Evolutionary conservation across 1,284 basidiomycete species (phyloP).

Genomic region (Schizophyllum amplum): DNA sequence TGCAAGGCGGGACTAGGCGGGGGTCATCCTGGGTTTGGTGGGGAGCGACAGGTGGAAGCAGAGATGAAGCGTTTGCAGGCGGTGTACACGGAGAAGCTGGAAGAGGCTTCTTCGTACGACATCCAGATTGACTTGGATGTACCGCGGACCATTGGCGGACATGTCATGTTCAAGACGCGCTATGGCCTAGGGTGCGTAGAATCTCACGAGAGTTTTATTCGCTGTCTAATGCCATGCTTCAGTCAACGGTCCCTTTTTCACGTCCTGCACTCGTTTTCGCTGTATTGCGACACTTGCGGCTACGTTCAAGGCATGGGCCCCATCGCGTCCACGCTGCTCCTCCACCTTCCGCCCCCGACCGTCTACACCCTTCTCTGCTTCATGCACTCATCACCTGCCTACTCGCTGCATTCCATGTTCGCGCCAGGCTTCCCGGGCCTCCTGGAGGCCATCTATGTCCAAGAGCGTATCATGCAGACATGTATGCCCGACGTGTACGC

Average conservation of each 20-base stretch:
- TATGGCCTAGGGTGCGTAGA: slow-evolving; percentile 83
- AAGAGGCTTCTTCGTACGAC: slow-evolving; percentile 81
- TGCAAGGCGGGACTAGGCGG: neutral
- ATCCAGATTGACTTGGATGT: slow-evolving; percentile 99
- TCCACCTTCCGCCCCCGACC: slow-evolving; percentile 86
- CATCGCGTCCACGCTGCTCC: slow-evolving; percentile 89
- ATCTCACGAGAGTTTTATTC: neutral
- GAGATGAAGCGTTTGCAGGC: slow-evolving; percentile 34
- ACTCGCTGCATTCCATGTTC: slow-evolving; percentile 86
- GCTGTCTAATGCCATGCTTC: slow-evolving; percentile 8
- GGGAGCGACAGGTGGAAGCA: slow-evolving; percentile 33
- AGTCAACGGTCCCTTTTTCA: slow-evolving; percentile 93
- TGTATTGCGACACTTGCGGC: slow-evolving; percentile 81
- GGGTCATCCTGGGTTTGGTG: neutral
- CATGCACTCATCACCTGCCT: slow-evolving; percentile 67
- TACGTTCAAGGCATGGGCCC: slow-evolving; percentile 99
- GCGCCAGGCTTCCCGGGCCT: slow-evolving; percentile 94
- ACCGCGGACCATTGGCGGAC: slow-evolving; percentile 91
- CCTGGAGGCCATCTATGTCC: slow-evolving; percentile 89
- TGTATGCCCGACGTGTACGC: slow-evolving; percentile 86
- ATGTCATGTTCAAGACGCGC: slow-evolving; percentile 90
- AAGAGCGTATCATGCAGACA: slow-evolving; percentile 78
- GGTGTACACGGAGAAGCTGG: slow-evolving; percentile 61
- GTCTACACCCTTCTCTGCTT: slow-evolving; percentile 80
- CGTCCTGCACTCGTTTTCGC: slow-evolving; percentile 88